Evolutionary conservation across 164 flowering plant genomes (phyloP).

Genomic region (Houttuynia cordata): DNA sequence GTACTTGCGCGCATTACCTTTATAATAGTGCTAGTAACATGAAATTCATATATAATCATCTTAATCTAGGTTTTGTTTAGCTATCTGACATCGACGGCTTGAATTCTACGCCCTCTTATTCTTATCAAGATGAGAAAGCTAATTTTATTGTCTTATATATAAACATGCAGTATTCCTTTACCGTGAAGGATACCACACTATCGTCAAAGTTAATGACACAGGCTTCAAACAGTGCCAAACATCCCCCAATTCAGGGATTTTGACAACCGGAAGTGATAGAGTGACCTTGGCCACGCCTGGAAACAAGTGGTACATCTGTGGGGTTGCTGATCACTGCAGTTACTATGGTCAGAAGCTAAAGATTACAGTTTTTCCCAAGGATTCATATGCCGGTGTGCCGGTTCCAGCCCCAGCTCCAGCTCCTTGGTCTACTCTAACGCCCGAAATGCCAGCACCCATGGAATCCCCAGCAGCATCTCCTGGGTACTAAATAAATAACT

Average conservation of each 20-base stretch:
- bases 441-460: neutral
- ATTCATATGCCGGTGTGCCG: neutral
- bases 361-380: conserved; percentile 3
- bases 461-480: too few species aligned
- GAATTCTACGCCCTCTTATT: too few species aligned
- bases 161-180: conserved; percentile 6
- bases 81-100: too few species aligned
- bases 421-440: neutral
- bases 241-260: neutral
- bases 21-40: too few species aligned
- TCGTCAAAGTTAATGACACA: conserved; percentile 2
- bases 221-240: conserved; percentile 1
- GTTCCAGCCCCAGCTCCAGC: neutral
- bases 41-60: too few species aligned
- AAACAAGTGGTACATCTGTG: conserved; percentile 11
- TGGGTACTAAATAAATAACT: too few species aligned
- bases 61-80: too few species aligned
- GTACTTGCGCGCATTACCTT: too few species aligned
- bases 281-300: conserved; percentile 3
- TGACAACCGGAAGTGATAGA: conserved; percentile 4
- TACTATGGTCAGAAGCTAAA: conserved; percentile 3
- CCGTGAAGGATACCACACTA: conserved; percentile 1
- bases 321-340: conserved; percentile 3
- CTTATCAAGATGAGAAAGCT: neutral
- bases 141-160: too few species aligned